Percentiles rank a stretch among this genome's conserved stretches.
These are phyloP conservation scores for Logfia minima DNA, from an alignment of 129 eudicot genomes.

Conservation along the genomic window DNA sequence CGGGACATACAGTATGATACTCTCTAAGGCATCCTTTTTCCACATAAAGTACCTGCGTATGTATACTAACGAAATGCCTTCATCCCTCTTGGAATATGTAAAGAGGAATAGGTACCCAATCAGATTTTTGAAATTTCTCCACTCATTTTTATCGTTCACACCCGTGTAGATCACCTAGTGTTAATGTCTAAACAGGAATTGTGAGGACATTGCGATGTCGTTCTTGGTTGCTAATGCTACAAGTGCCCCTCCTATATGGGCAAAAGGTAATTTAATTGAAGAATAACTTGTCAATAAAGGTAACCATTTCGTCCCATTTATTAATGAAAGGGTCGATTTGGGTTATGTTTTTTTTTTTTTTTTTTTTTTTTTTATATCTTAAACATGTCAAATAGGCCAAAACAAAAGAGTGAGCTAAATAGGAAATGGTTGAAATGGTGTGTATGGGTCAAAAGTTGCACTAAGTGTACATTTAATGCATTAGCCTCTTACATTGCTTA, in stretches of 20 bases:
- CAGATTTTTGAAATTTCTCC: background rate
- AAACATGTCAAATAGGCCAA: background rate
- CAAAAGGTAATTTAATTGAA: slow-evolving; percentile 12
- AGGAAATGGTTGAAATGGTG: background rate
- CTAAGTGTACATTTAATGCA: background rate
- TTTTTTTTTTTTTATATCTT: too few relatives aligned
- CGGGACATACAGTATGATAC: slow-evolving; percentile 83
- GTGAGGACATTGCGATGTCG: slow-evolving; percentile 33
- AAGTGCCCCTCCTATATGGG: slow-evolving; percentile 26
- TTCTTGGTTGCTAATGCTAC: slow-evolving; percentile 27
- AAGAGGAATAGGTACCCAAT: slow-evolving; percentile 60
- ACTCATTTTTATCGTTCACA: background rate
- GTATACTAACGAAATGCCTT: slow-evolving; percentile 73
- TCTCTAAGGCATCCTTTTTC: slow-evolving; percentile 83
- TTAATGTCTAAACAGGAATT: slow-evolving; percentile 22
- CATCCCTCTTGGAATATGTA: slow-evolving; percentile 69
- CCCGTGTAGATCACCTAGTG: background rate
- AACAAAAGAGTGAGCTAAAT: background rate
- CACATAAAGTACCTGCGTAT: slow-evolving; percentile 69
- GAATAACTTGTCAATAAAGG: background rate
- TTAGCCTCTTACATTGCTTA: background rate
- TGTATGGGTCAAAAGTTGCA: background rate
- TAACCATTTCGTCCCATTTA: background rate
- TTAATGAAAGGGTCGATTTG: background rate
- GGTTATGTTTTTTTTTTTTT: background rate